Conservation (phyloP, 192 early-diverging fungal genomes). For the Coemansia sp. region DNA sequence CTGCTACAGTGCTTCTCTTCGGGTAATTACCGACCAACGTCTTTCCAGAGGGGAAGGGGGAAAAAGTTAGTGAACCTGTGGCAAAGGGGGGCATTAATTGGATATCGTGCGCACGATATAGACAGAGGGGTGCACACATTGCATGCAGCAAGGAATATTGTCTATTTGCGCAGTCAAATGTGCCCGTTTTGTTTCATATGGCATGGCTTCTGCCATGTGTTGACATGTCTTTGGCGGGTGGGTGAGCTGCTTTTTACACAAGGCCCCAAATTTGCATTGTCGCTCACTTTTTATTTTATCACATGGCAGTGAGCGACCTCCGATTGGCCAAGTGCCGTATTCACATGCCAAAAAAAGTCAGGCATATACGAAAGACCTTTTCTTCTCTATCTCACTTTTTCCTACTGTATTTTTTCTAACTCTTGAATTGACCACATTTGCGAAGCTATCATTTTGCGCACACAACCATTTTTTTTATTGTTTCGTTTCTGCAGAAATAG, state of each 20-base stretch:
- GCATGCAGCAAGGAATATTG: background rate
- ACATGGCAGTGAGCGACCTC: background rate
- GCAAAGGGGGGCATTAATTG: background rate
- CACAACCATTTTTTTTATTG: background rate
- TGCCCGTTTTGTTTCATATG: background rate
- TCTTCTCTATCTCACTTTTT: background rate
- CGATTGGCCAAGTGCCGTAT: background rate
- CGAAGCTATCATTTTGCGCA: background rate
- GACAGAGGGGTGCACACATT: background rate
- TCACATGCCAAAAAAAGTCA: conserved; percentile 9
- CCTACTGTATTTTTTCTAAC: background rate
- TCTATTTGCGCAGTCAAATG: background rate
- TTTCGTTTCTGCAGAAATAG: too few relatives aligned
- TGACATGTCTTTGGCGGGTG: background rate
- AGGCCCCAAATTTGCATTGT: background rate
- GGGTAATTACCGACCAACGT: background rate
- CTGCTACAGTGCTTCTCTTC: background rate
- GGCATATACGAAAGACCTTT: too few relatives aligned
- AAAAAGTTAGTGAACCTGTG: background rate
- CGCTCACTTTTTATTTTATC: background rate
- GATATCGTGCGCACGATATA: background rate
- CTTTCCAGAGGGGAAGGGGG: background rate
- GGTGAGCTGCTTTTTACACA: background rate
- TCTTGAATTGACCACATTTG: background rate
- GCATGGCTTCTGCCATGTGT: background rate